These are phyloP conservation scores for Trichoderma guizhouense DNA, from an alignment of 2,329 filamentous ascomycete species.

Conservation along the genomic window DNA sequence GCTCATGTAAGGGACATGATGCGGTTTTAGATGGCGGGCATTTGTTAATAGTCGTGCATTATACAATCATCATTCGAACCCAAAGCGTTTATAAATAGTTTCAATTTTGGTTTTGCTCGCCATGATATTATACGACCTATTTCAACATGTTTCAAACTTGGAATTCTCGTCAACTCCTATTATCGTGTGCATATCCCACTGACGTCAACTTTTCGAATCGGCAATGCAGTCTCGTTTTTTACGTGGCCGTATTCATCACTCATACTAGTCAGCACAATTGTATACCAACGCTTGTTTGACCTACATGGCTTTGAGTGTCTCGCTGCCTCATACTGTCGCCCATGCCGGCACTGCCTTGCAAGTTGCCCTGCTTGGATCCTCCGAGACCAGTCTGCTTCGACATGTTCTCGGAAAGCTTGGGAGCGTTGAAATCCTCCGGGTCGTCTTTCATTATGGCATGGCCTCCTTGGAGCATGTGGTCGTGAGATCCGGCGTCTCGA, in stretches of 20 bases:
- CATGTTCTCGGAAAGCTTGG: neutral
- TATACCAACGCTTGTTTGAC: neutral
- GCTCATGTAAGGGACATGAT: slow-evolving; percentile 51
- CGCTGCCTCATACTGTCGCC: neutral
- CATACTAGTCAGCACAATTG: neutral
- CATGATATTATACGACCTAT: neutral
- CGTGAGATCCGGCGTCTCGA: neutral
- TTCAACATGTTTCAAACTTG: neutral
- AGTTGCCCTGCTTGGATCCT: neutral
- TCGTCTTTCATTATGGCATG: slow-evolving; percentile 5
- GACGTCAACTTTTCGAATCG: neutral
- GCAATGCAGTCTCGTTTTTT: neutral
- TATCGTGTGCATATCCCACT: neutral
- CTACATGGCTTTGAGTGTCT: slow-evolving; percentile 4
- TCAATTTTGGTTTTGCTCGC: neutral
- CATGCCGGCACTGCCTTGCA: neutral
- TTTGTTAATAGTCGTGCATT: neutral
- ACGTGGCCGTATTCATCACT: neutral
- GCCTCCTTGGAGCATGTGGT: neutral
- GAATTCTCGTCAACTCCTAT: neutral
- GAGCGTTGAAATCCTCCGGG: neutral
- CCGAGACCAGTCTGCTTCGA: neutral
- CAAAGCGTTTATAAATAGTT: neutral
- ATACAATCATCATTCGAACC: neutral
- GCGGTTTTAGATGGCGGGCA: neutral